Base-by-base conservation (phyloP, 1,139 yeast genomes). In the Diutina scorzettiae region DNA sequence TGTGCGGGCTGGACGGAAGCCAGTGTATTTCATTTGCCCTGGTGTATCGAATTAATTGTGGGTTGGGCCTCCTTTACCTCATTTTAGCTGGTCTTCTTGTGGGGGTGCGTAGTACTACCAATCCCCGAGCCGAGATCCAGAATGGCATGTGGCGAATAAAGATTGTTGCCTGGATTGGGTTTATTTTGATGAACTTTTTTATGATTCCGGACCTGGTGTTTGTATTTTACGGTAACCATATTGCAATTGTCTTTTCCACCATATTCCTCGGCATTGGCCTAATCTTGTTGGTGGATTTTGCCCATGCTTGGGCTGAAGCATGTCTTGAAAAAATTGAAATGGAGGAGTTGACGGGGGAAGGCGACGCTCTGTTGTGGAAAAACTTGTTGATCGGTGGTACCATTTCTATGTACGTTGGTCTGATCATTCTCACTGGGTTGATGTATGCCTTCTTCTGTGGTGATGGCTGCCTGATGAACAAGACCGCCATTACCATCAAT, bases 301-400 rank as follows among this genome's bases (percentile, higher is more conserved):
- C 98, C 11, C 98, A 93, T 60, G 93, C 93, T 46, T 93, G 97
- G 96, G 97, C 98, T 0, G 99, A 93, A 54, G 85, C 83, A 9
- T 93, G 98, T 57, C 72, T 91, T 44, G 91, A 82, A 50, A 85
- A 86, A 53, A 86, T 91, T 41, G 97, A 91, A 58, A 70, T 75
- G 50, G 93, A 83, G 51, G 95, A 89, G 48, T 81, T 89, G 42
- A 74, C 78, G 3, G 71, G 71, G 12, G 53, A 48, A 24, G 53
- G 47, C 28, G 71, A 63, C 46, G 69, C 72, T 3, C 61, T 66
- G 2, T 73, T 84, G 51, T 91, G 98, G 98, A 78, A 85, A 53
- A 69, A 76, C 39, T 62, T 89, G 19, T 67, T 93, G 40, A 75
- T 91, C 29, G 86, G 95, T 1, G 96, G 97, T 0, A 91, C 98